phyloP scores from a whole-genome alignment of 768 basidiomycete genomes.

The Tricholoma sp. region DNA sequence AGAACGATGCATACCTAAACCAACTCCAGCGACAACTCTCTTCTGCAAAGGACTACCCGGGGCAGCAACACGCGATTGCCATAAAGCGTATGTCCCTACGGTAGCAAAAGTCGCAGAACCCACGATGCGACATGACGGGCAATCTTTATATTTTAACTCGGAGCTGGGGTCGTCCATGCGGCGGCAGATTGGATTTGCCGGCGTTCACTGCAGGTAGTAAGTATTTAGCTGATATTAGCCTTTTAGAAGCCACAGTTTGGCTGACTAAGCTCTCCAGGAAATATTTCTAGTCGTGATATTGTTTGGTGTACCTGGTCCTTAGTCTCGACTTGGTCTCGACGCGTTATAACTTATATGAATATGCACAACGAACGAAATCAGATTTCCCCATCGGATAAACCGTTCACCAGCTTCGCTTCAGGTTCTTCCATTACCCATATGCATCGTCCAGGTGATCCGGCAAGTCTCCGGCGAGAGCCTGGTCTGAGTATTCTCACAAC shows the following conservation, averaged over 20 bases:
- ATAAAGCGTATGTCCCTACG: conserved; percentile 64
- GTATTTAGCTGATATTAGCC: no score
- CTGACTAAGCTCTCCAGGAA: background rate
- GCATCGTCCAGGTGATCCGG: background rate
- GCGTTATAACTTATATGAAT: background rate
- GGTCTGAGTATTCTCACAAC: background rate
- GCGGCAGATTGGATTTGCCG: background rate
- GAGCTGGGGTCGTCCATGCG: background rate
- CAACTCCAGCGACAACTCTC: conserved; percentile 54
- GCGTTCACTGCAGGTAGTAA: no score
- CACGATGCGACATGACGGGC: conserved; percentile 65
- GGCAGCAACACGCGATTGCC: conserved; percentile 55
- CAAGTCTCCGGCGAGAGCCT: conserved; percentile 1
- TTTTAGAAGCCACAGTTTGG: no score
- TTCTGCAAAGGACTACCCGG: conserved; percentile 61
- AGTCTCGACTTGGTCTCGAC: no score
- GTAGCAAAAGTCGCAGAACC: conserved; percentile 60
- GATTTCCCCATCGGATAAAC: conserved; percentile 4
- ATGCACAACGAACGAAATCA: background rate
- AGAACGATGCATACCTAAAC: conserved; percentile 44
- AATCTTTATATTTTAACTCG: conserved; percentile 35
- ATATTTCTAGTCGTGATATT: no score
- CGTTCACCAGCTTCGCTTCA: background rate
- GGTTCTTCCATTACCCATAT: background rate
- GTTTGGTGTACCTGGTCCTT: background rate